Percentiles rank a stretch among this genome's conserved stretches.
These are phyloP conservation scores for Fusarium neocosmosporiellum DNA, from an alignment of 2,329 filamentous ascomycete species.

Conservation along the genomic window DNA sequence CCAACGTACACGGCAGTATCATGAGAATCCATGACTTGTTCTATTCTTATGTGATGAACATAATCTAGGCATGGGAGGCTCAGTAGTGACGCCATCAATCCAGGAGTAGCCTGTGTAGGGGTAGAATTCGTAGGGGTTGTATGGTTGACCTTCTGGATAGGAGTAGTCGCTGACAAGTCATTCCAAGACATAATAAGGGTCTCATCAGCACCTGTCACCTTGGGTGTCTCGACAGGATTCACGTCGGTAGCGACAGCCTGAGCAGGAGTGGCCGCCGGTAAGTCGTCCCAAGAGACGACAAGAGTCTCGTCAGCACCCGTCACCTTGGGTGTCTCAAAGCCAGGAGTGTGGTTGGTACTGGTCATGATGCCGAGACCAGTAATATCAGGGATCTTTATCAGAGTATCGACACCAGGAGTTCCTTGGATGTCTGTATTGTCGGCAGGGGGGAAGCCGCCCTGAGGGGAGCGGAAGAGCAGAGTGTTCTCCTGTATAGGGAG, in stretches of 20 bases:
- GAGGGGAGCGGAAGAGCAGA: no score
- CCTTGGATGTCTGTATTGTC: not conserved
- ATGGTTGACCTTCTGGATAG: not conserved
- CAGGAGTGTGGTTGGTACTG: not conserved
- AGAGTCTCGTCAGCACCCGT: not conserved
- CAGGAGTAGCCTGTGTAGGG: no score
- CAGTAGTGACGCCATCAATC: not conserved
- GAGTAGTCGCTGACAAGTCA: not conserved
- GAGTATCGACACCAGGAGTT: not conserved
- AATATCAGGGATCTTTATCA: conserved; percentile 15
- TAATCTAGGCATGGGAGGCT: not conserved
- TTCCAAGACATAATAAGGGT: not conserved
- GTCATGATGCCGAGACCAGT: conserved; percentile 8
- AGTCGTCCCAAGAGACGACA: not conserved
- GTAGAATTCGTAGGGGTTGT: no score
- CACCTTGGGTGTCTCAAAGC: not conserved
- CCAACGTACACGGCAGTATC: not conserved
- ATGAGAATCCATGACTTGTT: not conserved
- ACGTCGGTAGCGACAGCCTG: no score
- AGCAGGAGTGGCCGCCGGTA: not conserved
- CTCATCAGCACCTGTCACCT: not conserved
- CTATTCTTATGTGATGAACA: not conserved
- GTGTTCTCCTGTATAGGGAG: no score
- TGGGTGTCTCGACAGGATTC: not conserved
- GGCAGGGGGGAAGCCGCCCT: not conserved